Evolutionary conservation across 345 rosid species (phyloP).

Genomic region (Eutrema japonicum): DNA sequence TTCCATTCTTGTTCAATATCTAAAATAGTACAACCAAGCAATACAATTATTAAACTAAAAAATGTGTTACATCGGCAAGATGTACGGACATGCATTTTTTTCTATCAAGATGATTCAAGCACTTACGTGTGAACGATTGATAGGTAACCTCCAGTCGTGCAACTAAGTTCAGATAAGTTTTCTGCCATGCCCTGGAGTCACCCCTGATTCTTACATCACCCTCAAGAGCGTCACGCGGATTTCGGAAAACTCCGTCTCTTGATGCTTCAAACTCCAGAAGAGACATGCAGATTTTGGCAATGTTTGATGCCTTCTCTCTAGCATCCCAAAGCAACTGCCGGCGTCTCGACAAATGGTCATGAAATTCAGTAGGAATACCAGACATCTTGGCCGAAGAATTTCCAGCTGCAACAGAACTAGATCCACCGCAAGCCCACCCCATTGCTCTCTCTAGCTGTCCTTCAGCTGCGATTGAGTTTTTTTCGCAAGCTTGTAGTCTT

Average conservation of each 20-base stretch:
- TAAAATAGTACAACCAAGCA: slow-evolving; percentile 41
- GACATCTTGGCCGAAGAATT: slow-evolving; percentile 65
- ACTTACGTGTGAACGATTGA: slow-evolving; percentile 84
- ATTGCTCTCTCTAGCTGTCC: slow-evolving; percentile 95
- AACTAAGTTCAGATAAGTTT: slow-evolving; percentile 66
- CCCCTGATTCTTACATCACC: slow-evolving; percentile 51
- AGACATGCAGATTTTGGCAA: slow-evolving; percentile 74
- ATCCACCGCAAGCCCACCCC: slow-evolving; percentile 97
- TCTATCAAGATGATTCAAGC: slow-evolving; percentile 19
- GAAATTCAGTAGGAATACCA: slow-evolving; percentile 85
- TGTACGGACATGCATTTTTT: slow-evolving; percentile 19
- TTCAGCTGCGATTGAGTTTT: slow-evolving; percentile 71
- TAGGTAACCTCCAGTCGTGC: slow-evolving; percentile 71
- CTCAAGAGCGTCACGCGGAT: slow-evolving; percentile 63
- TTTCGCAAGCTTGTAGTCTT: slow-evolving; percentile 72
- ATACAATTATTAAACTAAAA: slow-evolving; percentile 14
- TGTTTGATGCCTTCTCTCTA: slow-evolving; percentile 78
- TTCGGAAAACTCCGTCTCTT: slow-evolving; percentile 73
- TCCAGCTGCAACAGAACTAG: slow-evolving; percentile 60
- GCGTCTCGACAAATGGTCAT: slow-evolving; percentile 75
- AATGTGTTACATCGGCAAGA: slow-evolving; percentile 24
- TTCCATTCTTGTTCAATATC: slow-evolving; percentile 88
- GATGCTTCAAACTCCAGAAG: slow-evolving; percentile 87
- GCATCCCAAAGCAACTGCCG: slow-evolving; percentile 71
- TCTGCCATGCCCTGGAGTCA: slow-evolving; percentile 80